Conservation (phyloP, 352 stramenopile species). For the Pythium sukuiense region DNA sequence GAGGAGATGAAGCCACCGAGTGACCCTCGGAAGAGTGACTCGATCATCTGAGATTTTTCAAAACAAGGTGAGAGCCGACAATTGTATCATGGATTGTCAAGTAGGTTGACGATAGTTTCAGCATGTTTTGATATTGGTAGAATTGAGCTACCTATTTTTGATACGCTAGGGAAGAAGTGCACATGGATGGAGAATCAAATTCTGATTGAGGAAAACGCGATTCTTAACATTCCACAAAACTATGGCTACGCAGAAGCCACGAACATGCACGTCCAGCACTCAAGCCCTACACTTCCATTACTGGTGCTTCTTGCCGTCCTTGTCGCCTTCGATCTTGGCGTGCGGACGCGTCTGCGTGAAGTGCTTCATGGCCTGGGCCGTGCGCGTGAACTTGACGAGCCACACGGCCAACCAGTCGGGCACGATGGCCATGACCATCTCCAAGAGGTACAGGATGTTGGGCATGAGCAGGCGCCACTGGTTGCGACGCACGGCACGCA, state of each 20-base stretch:
- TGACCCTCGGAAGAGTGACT: constrained; percentile 15
- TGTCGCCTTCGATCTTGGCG: constrained; percentile 14
- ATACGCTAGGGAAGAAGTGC: background rate
- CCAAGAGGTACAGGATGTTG: constrained; percentile 21
- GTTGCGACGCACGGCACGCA: constrained; percentile 32
- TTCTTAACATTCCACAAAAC: background rate
- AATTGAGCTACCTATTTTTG: too few relatives aligned
- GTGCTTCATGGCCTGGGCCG: constrained; percentile 24
- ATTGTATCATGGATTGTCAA: too few relatives aligned
- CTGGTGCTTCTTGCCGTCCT: background rate
- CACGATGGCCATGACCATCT: constrained; percentile 24
- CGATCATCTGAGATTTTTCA: background rate
- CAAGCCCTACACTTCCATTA: background rate
- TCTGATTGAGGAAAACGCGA: background rate
- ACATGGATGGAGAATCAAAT: background rate
- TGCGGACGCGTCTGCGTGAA: constrained; percentile 33
- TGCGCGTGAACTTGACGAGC: constrained; percentile 24
- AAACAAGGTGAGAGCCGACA: constrained; percentile 11
- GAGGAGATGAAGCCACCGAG: background rate
- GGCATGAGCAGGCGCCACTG: constrained; percentile 35
- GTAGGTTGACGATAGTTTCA: background rate
- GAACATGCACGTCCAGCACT: background rate
- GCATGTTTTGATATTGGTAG: background rate
- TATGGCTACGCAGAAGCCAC: background rate
- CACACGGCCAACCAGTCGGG: constrained; percentile 25